These are phyloP conservation scores for Garcia nutans DNA, from an alignment of 345 rosid species.

Conservation along the genomic window DNA sequence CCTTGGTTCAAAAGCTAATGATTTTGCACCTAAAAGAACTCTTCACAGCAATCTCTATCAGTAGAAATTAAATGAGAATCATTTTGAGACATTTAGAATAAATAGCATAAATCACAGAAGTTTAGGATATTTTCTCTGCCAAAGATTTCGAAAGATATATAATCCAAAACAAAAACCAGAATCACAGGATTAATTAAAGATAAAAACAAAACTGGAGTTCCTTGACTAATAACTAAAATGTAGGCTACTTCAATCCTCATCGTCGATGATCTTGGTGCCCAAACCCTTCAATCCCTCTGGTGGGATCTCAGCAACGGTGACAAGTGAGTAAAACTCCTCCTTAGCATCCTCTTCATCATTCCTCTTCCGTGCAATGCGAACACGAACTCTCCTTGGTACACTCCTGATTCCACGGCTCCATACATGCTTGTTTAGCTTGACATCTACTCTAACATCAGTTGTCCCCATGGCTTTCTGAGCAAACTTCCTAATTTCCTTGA, in stretches of 20 bases:
- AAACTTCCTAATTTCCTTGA: constrained; percentile 78
- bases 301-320: constrained; percentile 23
- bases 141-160: not conserved
- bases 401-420: constrained; percentile 87
- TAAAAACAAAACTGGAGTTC: constrained; percentile 1
- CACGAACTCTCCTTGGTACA: constrained; percentile 72
- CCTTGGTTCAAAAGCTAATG: too few species aligned
- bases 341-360: constrained; percentile 83
- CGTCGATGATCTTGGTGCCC: constrained; percentile 22
- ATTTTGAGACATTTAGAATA: not conserved
- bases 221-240: not conserved
- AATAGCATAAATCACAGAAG: not conserved
- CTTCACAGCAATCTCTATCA: not conserved
- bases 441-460: constrained; percentile 68
- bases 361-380: constrained; percentile 73
- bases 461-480: constrained; percentile 78
- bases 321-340: constrained; percentile 68
- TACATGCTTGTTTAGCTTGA: constrained; percentile 74
- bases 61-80: not conserved
- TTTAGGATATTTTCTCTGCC: not conserved
- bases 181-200: not conserved
- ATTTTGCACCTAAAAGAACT: too few species aligned
- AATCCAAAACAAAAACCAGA: constrained; percentile 11
- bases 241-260: constrained; percentile 13
- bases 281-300: constrained; percentile 14